Base-by-base conservation (phyloP, 371 early-diverging fungal genomes). In the Saksenaea oblongispora region DNA sequence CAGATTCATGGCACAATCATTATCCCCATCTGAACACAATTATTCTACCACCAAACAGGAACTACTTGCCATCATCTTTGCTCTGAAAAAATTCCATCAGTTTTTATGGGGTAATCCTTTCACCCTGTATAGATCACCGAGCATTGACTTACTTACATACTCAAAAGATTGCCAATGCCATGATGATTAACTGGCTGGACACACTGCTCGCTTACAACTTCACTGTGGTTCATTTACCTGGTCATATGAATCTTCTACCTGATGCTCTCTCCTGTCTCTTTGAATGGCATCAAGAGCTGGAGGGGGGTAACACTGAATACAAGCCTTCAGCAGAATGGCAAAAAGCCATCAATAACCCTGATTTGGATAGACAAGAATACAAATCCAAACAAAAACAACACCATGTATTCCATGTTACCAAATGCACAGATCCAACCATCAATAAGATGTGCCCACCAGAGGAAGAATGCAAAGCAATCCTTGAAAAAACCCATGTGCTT, bases 101-200 rank as follows among this genome's bases (percentile, higher is more conserved):
- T 71, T 65, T 27, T 22, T 73, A 0, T 71, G 68, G 69, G 68
- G 66, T 5, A 15, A n/a, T 28, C 18, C 13, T 4, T 61, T 70
- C 60, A 58, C 61, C 1, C 24, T 64, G 0, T 58, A 22, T 37
- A 58, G 31, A 31, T 7, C 31, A 31, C 5, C 31, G 57, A 1
- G 67, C 67, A 14, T 44, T 73, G 0, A 35, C 34, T 1, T 72
- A 65, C 56, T 37, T 71, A 1, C 62, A 66, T 11, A 59, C 65
- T 14, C 73, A 76, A 39, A 61, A 62, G 3, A 41, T 54, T 11
- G 35, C 65, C 3, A 65, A 69, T 27, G 22, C 65, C 27, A 72
- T 72, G 67, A 26, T 69, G 54, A 55, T 64, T 1, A 34, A 37
- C 0, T 76, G 73, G 73, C 24, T 66, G 0, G 73, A 73, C 11